These are phyloP conservation scores for Plectosphaerella sp. DNA, from an alignment of 2,329 filamentous ascomycete genomes.

Conservation along the genomic window DNA sequence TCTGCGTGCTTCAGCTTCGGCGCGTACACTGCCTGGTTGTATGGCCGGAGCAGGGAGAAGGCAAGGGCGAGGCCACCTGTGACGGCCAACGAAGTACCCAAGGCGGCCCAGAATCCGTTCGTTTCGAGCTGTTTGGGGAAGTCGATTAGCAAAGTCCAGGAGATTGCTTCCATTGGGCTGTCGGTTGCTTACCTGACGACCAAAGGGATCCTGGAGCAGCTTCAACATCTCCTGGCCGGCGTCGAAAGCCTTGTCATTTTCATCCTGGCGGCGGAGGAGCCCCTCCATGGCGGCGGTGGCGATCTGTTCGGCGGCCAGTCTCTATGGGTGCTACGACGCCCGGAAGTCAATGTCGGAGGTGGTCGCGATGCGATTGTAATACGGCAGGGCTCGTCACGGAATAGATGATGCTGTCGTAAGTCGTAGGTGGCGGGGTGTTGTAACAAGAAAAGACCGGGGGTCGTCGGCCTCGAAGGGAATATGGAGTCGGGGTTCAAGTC, in stretches of 20 bases:
- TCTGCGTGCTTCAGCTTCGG: constrained; percentile 92
- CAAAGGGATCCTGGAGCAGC: constrained; percentile 47
- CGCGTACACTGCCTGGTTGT: constrained; percentile 89
- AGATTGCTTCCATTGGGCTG: not conserved
- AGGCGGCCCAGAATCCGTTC: constrained; percentile 69
- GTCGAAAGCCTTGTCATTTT: constrained; percentile 13
- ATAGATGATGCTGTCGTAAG: too few relatives aligned
- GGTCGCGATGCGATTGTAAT: too few relatives aligned
- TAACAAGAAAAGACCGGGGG: too few relatives aligned
- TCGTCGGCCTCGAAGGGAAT: too few relatives aligned
- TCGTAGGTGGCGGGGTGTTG: too few relatives aligned
- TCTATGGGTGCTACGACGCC: too few relatives aligned
- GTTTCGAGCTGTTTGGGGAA: constrained; percentile 31
- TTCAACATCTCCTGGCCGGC: constrained; percentile 40
- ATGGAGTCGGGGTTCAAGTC: too few relatives aligned
- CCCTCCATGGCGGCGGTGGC: too few relatives aligned
- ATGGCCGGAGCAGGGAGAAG: constrained; percentile 87
- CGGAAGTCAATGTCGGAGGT: too few relatives aligned
- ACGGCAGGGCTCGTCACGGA: too few relatives aligned
- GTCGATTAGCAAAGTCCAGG: not conserved
- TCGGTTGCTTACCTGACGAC: constrained; percentile 30
- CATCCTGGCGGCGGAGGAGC: too few relatives aligned
- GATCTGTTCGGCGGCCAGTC: too few relatives aligned
- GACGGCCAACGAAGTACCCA: constrained; percentile 75
- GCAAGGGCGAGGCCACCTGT: constrained; percentile 68